Evolutionary conservation across 1,284 basidiomycete species (phyloP), one percentile per base, ranked within the genome.

Genomic region (Xanthoconium separans): DNA sequence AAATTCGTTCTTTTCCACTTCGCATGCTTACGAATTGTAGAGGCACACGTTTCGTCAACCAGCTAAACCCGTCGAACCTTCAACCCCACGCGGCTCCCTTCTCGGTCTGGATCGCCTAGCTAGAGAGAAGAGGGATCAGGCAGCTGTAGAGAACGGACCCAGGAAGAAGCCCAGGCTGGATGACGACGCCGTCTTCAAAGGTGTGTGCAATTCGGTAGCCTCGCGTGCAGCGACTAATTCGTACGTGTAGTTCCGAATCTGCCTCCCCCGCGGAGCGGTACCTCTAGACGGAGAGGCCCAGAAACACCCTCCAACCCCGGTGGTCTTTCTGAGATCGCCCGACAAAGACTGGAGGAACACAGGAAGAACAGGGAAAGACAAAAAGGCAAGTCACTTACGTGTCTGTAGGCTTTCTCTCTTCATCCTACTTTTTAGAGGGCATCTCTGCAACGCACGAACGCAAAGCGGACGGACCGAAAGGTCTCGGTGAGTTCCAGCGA

Each of bases 261-360:
- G 11, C 90, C 89, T 53, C 75, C 78, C 51, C 72, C 79, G 16
- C 79, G 84, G 43, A 71, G 76, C 13, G 75, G 75, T 37, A 83
- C 88, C 62, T 70, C 80, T 2, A 82, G 95, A 12, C 85, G 91
- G 56, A 76, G 89, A 61, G 90, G 86, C 0, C 89, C 91, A 60
- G 94, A 96, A 61, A 98, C 95, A 0, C 95, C 95, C 0, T 95
- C 94, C n/a, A 91, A 95, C 68, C 88, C 91, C 1, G 89, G 91
- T 45, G 95, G 95, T 12, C 74, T 98, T 30, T 90, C 90, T 0
- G 88, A 93, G 27, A 73, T 76, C 1, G 93, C 88, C 10, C 77
- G 85, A 27, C 78, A 80, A 60, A 75, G 81, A 56, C 71, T 97
- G 30, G 93, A 95, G 51, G 93, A 94, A 56, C 74, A 90, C 63